Evolutionary conservation across 768 basidiomycete genomes (phyloP).

Genomic region (Tricholoma sp.): DNA sequence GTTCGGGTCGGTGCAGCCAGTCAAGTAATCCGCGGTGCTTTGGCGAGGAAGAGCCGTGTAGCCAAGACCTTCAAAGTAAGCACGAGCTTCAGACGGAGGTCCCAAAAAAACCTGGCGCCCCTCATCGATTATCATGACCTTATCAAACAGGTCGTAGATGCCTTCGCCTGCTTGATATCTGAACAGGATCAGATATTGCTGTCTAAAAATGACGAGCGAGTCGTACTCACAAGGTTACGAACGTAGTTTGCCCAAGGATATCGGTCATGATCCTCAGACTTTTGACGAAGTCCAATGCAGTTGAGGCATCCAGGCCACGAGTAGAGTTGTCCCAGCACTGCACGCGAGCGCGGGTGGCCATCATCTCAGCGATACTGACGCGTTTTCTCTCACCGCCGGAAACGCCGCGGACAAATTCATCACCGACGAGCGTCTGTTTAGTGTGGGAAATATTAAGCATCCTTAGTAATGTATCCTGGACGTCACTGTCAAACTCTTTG

Average conservation of each 20-base stretch:
- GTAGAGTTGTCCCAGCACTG: slow-evolving; percentile 86
- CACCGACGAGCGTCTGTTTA: slow-evolving; percentile 71
- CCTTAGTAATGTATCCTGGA: slow-evolving; percentile 58
- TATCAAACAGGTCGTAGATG: slow-evolving; percentile 78
- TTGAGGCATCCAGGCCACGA: slow-evolving; percentile 78
- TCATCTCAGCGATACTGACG: slow-evolving; percentile 84
- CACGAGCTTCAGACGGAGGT: slow-evolving; percentile 62
- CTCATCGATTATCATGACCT: slow-evolving; percentile 77
- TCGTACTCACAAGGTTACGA: slow-evolving; percentile 61
- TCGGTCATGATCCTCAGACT: slow-evolving; percentile 81
- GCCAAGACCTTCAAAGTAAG: slow-evolving; percentile 74
- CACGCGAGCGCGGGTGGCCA: slow-evolving; percentile 74
- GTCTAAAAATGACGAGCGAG: not conserved
- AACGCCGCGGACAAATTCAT: slow-evolving; percentile 80
- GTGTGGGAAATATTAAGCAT: slow-evolving; percentile 88
- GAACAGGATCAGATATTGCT: slow-evolving; percentile 3
- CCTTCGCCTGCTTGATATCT: slow-evolving; percentile 81
- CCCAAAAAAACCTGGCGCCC: slow-evolving; percentile 84
- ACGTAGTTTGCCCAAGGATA: slow-evolving; percentile 71
- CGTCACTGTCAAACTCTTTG: slow-evolving; percentile 49
- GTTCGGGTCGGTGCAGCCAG: slow-evolving; percentile 78
- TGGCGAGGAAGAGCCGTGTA: slow-evolving; percentile 75
- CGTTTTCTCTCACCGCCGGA: slow-evolving; percentile 78
- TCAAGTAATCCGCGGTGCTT: slow-evolving; percentile 82
- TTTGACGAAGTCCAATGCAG: slow-evolving; percentile 81